phyloP scores from a whole-genome alignment of 495 filamentous ascomycete species.

The Evernia prunastri region DNA sequence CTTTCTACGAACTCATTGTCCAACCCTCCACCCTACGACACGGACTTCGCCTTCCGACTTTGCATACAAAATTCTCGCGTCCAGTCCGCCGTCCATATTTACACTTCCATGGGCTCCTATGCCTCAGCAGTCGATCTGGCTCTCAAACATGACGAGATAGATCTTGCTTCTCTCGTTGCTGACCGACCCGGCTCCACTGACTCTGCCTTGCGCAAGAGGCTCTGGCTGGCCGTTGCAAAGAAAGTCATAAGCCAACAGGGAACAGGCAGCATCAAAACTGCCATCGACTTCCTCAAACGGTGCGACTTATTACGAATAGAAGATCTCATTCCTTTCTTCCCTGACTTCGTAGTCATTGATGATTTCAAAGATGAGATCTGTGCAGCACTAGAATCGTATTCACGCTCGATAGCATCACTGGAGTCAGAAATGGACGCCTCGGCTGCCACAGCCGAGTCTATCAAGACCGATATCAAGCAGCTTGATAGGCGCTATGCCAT shows the following conservation, averaged over 20 bases:
- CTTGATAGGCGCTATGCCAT: slow-evolving; percentile 89
- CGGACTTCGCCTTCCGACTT: slow-evolving; percentile 92
- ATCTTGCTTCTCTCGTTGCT: slow-evolving; percentile 83
- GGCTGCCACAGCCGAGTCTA: slow-evolving; percentile 77
- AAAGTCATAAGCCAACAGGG: slow-evolving; percentile 77
- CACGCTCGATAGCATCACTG: slow-evolving; percentile 78
- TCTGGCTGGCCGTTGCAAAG: slow-evolving; percentile 90
- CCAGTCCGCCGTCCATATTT: slow-evolving; percentile 90
- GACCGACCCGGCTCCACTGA: slow-evolving; percentile 69
- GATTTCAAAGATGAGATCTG: slow-evolving; percentile 99
- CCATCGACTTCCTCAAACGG: slow-evolving; percentile 86
- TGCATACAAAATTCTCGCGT: slow-evolving; percentile 92
- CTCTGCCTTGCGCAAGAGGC: slow-evolving; percentile 77
- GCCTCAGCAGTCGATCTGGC: slow-evolving; percentile 87
- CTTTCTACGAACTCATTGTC: slow-evolving; percentile 65
- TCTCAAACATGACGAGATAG: slow-evolving; percentile 77
- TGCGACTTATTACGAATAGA: slow-evolving; percentile 92
- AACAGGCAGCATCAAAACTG: slow-evolving; percentile 76
- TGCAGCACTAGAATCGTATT: slow-evolving; percentile 84
- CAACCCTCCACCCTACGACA: slow-evolving; percentile 76
- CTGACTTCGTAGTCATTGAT: slow-evolving; percentile 97
- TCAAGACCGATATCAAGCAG: slow-evolving; percentile 74
- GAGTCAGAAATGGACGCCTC: slow-evolving; percentile 94
- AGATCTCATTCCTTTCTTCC: slow-evolving; percentile 96
- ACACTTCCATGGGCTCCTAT: slow-evolving; percentile 90